Percentiles rank a stretch among this genome's conserved stretches.
Evolutionary conservation across 2,329 filamentous ascomycete species (phyloP).

Genomic region (Whalleya microplaca): DNA sequence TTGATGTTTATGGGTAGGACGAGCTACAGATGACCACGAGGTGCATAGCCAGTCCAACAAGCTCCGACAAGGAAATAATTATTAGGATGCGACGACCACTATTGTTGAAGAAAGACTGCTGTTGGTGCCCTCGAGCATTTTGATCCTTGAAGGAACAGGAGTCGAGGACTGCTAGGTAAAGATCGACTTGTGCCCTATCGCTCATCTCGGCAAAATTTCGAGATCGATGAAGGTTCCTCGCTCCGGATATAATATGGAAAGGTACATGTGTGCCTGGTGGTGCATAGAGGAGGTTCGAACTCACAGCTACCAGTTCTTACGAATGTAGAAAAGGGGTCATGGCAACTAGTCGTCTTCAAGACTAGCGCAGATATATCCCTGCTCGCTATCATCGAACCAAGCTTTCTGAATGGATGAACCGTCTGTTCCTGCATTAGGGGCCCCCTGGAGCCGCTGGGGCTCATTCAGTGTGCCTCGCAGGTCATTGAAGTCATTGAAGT

Average conservation of each 20-base stretch:
- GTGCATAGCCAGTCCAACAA: background rate
- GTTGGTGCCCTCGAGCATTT: background rate
- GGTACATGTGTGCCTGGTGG: background rate
- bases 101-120: background rate
- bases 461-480: background rate
- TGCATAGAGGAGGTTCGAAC: conserved; percentile 6
- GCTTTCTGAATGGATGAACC: conserved; percentile 9
- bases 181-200: background rate
- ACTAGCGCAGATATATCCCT: conserved; percentile 14
- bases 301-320: background rate
- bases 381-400: conserved; percentile 13
- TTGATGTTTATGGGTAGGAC: too few species aligned
- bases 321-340: conserved; percentile 20
- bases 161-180: background rate
- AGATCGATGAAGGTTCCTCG: background rate
- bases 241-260: background rate
- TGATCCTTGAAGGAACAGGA: background rate
- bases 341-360: conserved; percentile 12
- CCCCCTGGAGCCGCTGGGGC: conserved; percentile 12
- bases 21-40: too few species aligned
- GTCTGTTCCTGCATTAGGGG: conserved; percentile 28
- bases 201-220: background rate
- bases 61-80: background rate
- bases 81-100: background rate
- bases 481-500: background rate